Evolutionary conservation across 116 monocot genomes (phyloP), one percentile per base, ranked within the genome.

Genomic region (Cymodocea nodosa): DNA sequence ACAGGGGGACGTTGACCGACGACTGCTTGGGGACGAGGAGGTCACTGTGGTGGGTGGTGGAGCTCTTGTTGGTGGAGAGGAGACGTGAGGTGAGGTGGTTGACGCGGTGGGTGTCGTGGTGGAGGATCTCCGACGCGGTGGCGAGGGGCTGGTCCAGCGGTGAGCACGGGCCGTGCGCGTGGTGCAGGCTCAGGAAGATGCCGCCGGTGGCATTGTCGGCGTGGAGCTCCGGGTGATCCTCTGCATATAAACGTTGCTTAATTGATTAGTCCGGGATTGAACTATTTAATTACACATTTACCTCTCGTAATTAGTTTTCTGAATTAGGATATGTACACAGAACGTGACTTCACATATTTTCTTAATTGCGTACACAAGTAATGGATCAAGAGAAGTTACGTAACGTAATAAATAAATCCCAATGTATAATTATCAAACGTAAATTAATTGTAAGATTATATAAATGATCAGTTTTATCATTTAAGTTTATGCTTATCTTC

Each of bases 91-190:
- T 39, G 56, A 85, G 73, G 70, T 55, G 66, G 23, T 56, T 19
- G 22, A 74, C 83, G 3, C 95, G 90, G 55, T 62, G 51, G 15
- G 50, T 65, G 68, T 97, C 97, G 69, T 78, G 82, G 57, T 51
- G 18, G 73, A 97, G 76, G 61, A 97, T 50, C 20, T 74, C 67
- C 55, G 74, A 81, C 81, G 81, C 67, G 51, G 79, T 53, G 39
- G 78, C 23, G 37, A 30, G 20, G 30, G 75, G 71, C 48, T 52
- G 69, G 24, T 73, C 35, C 15, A 77, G 75, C n/a, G 88, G 80
- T 23, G 81, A 77, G 69, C 84, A 84, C 14, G 84, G 85, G 77
- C 77, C 74, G 34, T 56, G 74, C 2, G 75, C 77, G 65, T 90
- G 85, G 84, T 76, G 70, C 20, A 76, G 70, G 9, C 70, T 19